Percentiles rank a stretch among this genome's conserved stretches.
These are phyloP conservation scores for Pilasporangium apinafurcum DNA, from an alignment of 352 stramenopile species.

Conservation along the genomic window DNA sequence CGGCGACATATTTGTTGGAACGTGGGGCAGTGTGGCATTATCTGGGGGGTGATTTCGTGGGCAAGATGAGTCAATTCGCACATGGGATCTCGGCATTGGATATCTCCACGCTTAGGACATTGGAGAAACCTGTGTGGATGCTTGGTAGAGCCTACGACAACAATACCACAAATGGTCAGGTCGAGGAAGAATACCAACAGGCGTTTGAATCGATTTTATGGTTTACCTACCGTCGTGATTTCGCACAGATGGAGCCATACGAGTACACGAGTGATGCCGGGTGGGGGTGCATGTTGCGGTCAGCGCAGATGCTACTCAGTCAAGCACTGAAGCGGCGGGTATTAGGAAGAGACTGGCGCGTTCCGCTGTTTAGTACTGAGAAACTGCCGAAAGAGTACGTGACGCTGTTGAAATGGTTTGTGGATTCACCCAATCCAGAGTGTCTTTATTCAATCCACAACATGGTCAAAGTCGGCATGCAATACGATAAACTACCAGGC, in stretches of 20 bases:
- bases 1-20: slow-evolving; percentile 11
- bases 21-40: slow-evolving; percentile 14
- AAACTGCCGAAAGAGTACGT: slow-evolving; percentile 33
- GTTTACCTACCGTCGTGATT: slow-evolving; percentile 89
- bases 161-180: slow-evolving; percentile 21
- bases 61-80: slow-evolving; percentile 74
- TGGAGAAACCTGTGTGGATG: slow-evolving; percentile 40
- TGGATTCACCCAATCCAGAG: slow-evolving; percentile 62
- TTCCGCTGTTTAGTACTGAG: slow-evolving; percentile 30
- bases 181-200: slow-evolving; percentile 42
- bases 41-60: slow-evolving; percentile 35
- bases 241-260: slow-evolving; percentile 83
- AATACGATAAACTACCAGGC: slow-evolving; percentile 88
- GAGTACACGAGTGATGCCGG: slow-evolving; percentile 88
- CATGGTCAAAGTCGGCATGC: slow-evolving; percentile 87
- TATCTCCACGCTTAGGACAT: slow-evolving; percentile 20
- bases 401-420: slow-evolving; percentile 78
- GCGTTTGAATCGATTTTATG: slow-evolving; percentile 72
- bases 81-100: slow-evolving; percentile 77
- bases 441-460: slow-evolving; percentile 89
- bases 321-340: slow-evolving; percentile 85
- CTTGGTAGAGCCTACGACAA: slow-evolving; percentile 32
- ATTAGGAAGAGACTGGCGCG: slow-evolving; percentile 38
- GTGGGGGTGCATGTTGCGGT: slow-evolving; percentile 96
- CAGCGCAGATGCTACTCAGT: slow-evolving; percentile 92